Percentiles rank a stretch among this genome's conserved stretches.
Evolutionary conservation across 2,329 filamentous ascomycete genomes (phyloP).

Genomic region (Piedraia hortae): DNA sequence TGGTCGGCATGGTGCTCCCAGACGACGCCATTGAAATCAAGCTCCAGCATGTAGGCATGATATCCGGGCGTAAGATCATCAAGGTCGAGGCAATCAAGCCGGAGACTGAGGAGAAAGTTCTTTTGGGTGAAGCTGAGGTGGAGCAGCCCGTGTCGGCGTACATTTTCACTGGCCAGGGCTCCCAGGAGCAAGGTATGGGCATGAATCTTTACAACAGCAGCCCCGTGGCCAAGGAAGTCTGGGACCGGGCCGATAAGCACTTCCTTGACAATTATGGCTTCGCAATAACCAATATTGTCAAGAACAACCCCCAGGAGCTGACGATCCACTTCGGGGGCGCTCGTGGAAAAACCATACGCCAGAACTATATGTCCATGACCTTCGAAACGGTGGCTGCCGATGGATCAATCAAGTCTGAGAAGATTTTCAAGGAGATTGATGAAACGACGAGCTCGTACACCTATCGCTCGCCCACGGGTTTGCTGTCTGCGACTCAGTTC

Average conservation of each 20-base stretch:
- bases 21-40: conserved; percentile 90
- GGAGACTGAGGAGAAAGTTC: conserved; percentile 69
- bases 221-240: conserved; percentile 81
- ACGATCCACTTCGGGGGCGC: conserved; percentile 96
- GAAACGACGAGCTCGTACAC: conserved; percentile 90
- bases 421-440: conserved; percentile 95
- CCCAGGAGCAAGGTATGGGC: conserved; percentile 97
- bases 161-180: conserved; percentile 94
- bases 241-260: conserved; percentile 92
- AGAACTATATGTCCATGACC: conserved; percentile 99
- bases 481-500: conserved; percentile 93
- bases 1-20: conserved; percentile 96
- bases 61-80: conserved; percentile 94
- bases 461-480: conserved; percentile 77
- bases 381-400: conserved; percentile 93
- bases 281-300: conserved; percentile 94
- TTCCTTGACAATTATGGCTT: conserved; percentile 98
- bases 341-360: conserved; percentile 83
- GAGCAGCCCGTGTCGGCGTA: conserved; percentile 93
- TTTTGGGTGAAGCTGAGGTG: conserved; percentile 84
- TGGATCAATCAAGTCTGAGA: conserved; percentile 86
- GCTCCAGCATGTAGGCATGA: conserved; percentile 91
- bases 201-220: conserved; percentile 96
- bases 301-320: conserved; percentile 97
- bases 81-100: conserved; percentile 92